Evolutionary conservation across 805 yeast genomes (phyloP).

Genomic region (Sungouiozyma ichnusensis): DNA sequence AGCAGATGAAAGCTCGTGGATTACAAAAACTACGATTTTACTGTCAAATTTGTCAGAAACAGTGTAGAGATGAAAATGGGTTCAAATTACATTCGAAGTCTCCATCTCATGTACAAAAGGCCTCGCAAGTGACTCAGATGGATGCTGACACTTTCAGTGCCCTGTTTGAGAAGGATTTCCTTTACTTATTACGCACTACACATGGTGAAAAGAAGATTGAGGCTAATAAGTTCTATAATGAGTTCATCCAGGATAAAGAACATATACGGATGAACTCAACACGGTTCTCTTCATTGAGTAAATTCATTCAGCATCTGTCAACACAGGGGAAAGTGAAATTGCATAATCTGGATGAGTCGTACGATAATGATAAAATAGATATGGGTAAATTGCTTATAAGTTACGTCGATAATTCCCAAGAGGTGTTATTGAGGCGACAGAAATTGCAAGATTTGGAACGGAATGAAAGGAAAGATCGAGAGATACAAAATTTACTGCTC

Average conservation of each 20-base stretch:
- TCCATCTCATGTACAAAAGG: slow-evolving; percentile 60
- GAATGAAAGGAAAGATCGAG: slow-evolving; percentile 36
- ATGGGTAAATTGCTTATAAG: slow-evolving; percentile 36
- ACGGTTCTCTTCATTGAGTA: slow-evolving; percentile 58
- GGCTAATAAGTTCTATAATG: slow-evolving; percentile 84
- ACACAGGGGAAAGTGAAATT: slow-evolving; percentile 47
- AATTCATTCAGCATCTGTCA: slow-evolving; percentile 54
- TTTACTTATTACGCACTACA: slow-evolving; percentile 46
- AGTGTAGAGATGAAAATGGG: slow-evolving; percentile 94
- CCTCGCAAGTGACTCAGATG: slow-evolving; percentile 37
- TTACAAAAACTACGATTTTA: slow-evolving; percentile 78
- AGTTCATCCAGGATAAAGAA: slow-evolving; percentile 68
- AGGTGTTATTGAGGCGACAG: slow-evolving; percentile 34
- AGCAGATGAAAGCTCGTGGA: slow-evolving; percentile 71
- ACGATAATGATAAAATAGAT: slow-evolving; percentile 23
- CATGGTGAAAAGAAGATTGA: slow-evolving; percentile 78
- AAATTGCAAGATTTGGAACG: slow-evolving; percentile 30
- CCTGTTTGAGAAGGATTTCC: slow-evolving; percentile 53
- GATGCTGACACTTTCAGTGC: slow-evolving; percentile 50
- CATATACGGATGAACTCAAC: slow-evolving; percentile 92
- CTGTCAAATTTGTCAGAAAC: slow-evolving; percentile 87
- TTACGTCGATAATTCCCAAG: slow-evolving; percentile 47
- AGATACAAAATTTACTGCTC: slow-evolving; percentile 33
- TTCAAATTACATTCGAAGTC: slow-evolving; percentile 81
- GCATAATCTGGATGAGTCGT: slow-evolving; percentile 30